Conservation (phyloP, 768 basidiomycete genomes). For the Rhodotorula diobovata region DNA sequence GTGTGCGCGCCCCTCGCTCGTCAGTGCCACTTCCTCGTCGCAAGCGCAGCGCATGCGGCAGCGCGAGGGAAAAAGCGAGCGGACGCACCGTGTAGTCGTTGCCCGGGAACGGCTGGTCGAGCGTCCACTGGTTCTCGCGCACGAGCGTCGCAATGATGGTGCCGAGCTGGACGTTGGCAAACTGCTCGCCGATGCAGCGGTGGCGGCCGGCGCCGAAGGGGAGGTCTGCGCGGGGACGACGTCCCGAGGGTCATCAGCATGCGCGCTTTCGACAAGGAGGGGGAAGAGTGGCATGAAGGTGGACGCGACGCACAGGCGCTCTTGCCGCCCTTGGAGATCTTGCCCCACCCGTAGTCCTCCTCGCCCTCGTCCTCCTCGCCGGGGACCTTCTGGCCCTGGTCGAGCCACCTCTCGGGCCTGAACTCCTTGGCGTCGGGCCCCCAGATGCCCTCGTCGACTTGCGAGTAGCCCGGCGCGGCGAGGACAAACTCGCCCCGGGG, state of each 20-base stretch:
- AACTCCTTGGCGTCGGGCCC: constrained; percentile 59
- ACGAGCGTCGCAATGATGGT: constrained; percentile 73
- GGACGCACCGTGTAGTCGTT: constrained; percentile 67
- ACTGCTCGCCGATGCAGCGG: constrained; percentile 61
- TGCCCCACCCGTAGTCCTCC: constrained; percentile 92
- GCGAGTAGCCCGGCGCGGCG: constrained; percentile 79
- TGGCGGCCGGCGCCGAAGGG: constrained; percentile 84
- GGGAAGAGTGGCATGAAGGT: background rate
- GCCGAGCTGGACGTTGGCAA: constrained; percentile 90
- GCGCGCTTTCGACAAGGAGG: background rate
- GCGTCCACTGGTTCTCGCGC: constrained; percentile 66
- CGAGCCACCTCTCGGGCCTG: constrained; percentile 80
- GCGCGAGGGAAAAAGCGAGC: background rate
- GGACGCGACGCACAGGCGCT: constrained; percentile 29
- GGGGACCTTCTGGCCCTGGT: constrained; percentile 72
- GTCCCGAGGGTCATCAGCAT: too few relatives aligned
- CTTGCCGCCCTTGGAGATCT: constrained; percentile 56
- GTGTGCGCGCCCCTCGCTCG: background rate
- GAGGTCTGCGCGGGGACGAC: constrained; percentile 59
- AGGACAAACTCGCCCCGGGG: constrained; percentile 86
- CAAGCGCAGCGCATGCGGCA: background rate
- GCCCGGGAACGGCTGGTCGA: constrained; percentile 65
- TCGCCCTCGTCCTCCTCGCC: constrained; percentile 65
- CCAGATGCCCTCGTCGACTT: constrained; percentile 82
- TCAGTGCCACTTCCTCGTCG: too few relatives aligned